phyloP scores from a whole-genome alignment of 768 basidiomycete species.

The Trichaptum fuscoviolaceum region DNA sequence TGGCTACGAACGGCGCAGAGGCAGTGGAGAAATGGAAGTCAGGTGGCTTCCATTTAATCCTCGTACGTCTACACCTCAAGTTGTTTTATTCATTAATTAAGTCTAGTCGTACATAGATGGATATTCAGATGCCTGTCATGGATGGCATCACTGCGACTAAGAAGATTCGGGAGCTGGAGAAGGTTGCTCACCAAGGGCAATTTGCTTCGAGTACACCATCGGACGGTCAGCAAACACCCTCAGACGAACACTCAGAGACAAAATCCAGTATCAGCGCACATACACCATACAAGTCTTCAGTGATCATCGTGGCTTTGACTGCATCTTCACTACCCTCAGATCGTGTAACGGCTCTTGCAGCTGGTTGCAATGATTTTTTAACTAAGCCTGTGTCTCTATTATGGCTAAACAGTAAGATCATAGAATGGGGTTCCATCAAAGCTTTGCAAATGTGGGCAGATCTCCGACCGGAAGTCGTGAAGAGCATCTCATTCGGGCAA shows the following conservation, averaged over 20 bases:
- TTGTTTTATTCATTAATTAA: conserved; percentile 13
- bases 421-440: conserved; percentile 99
- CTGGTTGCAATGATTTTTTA: conserved; percentile 97
- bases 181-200: conserved; percentile 54
- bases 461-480: conserved; percentile 55
- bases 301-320: conserved; percentile 98
- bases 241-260: conserved; percentile 45
- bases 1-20: conserved; percentile 92
- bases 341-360: conserved; percentile 94
- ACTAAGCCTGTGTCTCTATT: conserved; percentile 94
- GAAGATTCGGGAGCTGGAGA: conserved; percentile 86
- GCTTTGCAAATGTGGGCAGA: conserved; percentile 92
- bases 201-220: conserved; percentile 64
- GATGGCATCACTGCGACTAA: conserved; percentile 97
- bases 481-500: conserved; percentile 41
- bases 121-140: conserved; percentile 99
- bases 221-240: conserved; percentile 50
- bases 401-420: conserved; percentile 97
- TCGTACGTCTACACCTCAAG: conserved; percentile 51
- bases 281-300: conserved; percentile 82
- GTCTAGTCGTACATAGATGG: conserved; percentile 63
- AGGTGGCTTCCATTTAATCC: conserved; percentile 90
- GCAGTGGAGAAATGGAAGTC: conserved; percentile 94
- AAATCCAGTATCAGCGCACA: conserved; percentile 26
- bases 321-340: conserved; percentile 94